These are phyloP conservation scores for Sporothrix humicola DNA, from an alignment of 2,329 filamentous ascomycete genomes.

Conservation along the genomic window DNA sequence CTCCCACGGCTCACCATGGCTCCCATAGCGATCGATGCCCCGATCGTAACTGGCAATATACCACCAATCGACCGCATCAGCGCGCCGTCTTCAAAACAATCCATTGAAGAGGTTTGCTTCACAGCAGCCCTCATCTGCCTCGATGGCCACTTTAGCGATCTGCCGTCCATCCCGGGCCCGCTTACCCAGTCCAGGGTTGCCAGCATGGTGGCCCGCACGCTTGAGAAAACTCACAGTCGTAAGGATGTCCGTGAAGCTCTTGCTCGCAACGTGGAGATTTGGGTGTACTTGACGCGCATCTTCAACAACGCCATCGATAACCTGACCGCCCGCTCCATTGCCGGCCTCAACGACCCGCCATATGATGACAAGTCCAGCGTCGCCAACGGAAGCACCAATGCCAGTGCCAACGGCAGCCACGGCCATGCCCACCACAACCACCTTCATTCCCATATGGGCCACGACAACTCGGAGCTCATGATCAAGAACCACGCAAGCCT, in stretches of 20 bases:
- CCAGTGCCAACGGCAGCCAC: conserved; percentile 23
- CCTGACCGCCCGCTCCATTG: conserved; percentile 64
- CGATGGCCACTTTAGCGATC: conserved; percentile 64
- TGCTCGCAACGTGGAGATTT: conserved; percentile 67
- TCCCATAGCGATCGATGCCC: conserved; percentile 36
- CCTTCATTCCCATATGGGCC: conserved; percentile 38
- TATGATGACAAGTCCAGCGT: conserved; percentile 39
- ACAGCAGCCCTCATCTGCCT: conserved; percentile 65
- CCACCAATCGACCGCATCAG: conserved; percentile 40
- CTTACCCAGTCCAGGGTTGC: conserved; percentile 61
- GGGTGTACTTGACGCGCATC: conserved; percentile 68
- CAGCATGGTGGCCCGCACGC: conserved; percentile 63
- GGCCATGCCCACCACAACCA: conserved; percentile 52
- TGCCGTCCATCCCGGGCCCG: conserved; percentile 60
- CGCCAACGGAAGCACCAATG: conserved; percentile 24
- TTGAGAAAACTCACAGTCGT: conserved; percentile 68
- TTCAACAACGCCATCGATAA: conserved; percentile 66
- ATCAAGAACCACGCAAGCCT: conserved; percentile 66
- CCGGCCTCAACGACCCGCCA: conserved; percentile 58
- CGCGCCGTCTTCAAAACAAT: conserved; percentile 47
- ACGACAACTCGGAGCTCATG: conserved; percentile 67
- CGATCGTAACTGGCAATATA: conserved; percentile 36
- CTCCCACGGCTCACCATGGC: conserved; percentile 36
- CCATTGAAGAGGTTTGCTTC: conserved; percentile 69
- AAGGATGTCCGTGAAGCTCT: conserved; percentile 67